phyloP scores from a whole-genome alignment of 352 stramenopile species.

The Globisporangium solare region DNA sequence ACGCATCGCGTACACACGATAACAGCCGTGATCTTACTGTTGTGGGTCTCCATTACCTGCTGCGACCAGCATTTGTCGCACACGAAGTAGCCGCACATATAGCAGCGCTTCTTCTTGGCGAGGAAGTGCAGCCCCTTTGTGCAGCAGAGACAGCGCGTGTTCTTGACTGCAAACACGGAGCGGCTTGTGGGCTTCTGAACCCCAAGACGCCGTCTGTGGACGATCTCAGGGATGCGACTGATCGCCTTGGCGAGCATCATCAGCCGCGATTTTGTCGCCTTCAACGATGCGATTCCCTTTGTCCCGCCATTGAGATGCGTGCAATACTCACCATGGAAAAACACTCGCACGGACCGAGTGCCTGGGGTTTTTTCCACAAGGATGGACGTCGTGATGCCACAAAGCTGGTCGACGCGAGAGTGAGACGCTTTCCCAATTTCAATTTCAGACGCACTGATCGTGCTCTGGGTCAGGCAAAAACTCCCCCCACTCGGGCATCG shows the following conservation, averaged over 20 bases:
- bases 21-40: conserved; percentile 24
- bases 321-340: conserved; percentile 28
- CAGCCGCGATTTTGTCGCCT: conserved; percentile 22
- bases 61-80: conserved; percentile 35
- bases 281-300: conserved; percentile 14
- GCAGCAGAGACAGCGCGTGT: conserved; percentile 38
- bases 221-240: conserved; percentile 21
- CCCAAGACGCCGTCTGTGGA: conserved; percentile 32
- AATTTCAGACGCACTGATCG: conserved; percentile 26
- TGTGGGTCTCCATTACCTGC: conserved; percentile 38
- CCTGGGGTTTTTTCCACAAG: conserved; percentile 23
- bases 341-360: conserved; percentile 19
- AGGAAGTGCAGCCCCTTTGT: conserved; percentile 35
- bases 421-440: conserved; percentile 23
- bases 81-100: conserved; percentile 44
- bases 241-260: conserved; percentile 23
- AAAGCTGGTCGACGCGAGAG: conserved; percentile 35
- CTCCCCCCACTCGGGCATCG: conserved; percentile 9
- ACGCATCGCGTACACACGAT: conserved; percentile 37
- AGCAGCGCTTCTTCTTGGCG: conserved; percentile 26
- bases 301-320: background rate
- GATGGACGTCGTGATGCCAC: conserved; percentile 25
- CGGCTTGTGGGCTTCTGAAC: conserved; percentile 26
- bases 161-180: conserved; percentile 17
- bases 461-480: conserved; percentile 27